A percentile compares a stretch with the other conserved stretches of the same genome.
Evolutionary conservation across 805 yeast genomes (phyloP).

Genomic region (Pichia eremophila): DNA sequence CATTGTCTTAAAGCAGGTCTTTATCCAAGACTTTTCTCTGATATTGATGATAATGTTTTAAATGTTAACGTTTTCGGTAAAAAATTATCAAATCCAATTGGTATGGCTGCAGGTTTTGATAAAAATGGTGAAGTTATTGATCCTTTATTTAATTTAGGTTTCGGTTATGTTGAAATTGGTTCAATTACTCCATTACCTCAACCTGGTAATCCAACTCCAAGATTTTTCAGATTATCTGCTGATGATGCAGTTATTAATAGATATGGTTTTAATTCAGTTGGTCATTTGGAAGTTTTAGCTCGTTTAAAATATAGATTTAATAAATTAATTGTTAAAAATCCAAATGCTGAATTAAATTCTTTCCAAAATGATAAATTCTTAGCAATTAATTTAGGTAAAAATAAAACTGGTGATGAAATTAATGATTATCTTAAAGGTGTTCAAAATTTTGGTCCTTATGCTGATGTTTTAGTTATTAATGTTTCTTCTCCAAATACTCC

Average conservation of each 20-base stretch:
- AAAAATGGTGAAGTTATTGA: slow-evolving; percentile 91
- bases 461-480: slow-evolving; percentile 84
- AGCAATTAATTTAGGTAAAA: slow-evolving; percentile 85
- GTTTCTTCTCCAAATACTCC: slow-evolving; percentile 97
- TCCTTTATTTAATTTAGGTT: slow-evolving; percentile 66
- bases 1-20: slow-evolving; percentile 59
- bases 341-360: slow-evolving; percentile 26
- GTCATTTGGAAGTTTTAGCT: slow-evolving; percentile 66
- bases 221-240: slow-evolving; percentile 75
- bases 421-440: slow-evolving; percentile 83
- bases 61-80: slow-evolving; percentile 59
- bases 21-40: slow-evolving; percentile 50
- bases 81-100: slow-evolving; percentile 65
- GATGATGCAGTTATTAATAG: slow-evolving; percentile 91
- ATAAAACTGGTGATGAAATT: slow-evolving; percentile 85
- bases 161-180: slow-evolving; percentile 87
- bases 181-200: slow-evolving; percentile 89
- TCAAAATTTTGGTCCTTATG: slow-evolving; percentile 65
- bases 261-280: slow-evolving; percentile 89
- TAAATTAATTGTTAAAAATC: slow-evolving; percentile 24
- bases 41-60: slow-evolving; percentile 41
- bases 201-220: slow-evolving; percentile 89
- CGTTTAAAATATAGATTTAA: slow-evolving; percentile 58
- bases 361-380: slow-evolving; percentile 57
- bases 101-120: slow-evolving; percentile 93